Evolutionary conservation across 192 early-diverging fungal genomes (phyloP), one percentile per base, ranked within the genome.

Genomic region (Backusella westeae): DNA sequence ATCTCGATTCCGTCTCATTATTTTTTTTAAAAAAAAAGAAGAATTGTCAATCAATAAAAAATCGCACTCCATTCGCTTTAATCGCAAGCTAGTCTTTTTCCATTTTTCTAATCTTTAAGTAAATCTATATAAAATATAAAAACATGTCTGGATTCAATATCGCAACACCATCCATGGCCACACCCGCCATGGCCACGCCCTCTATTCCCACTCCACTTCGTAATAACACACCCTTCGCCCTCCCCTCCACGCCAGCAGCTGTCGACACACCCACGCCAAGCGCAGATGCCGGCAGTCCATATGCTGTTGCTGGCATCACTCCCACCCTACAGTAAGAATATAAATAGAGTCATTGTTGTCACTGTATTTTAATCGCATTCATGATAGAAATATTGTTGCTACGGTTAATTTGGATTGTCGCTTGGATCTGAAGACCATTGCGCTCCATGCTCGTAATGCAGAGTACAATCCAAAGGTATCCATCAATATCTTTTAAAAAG

Each of bases 391-490:
- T 79, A 97, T 99, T 77, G 98, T 99, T 19, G 97, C 98, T 34
- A 99, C 98, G 15, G 98, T 99, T 78, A 98, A 99, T 82, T 88
- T 99, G 76, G 98, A 98, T 84, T 95, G 94, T 87, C 92, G 92
- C 66, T 90, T 99, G 76, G 98, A 99, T 82, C 81, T 99, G 71
- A 99, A 99, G 86, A 97, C 95, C 39, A 99, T 99, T 82, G 98
- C 98, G 38, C 87, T 99, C 69, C 96, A 98, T 78, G 98, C 98
- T n/a, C 91, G 98, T 71, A 99, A 99, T 83, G 98, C 98, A 81
- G 98, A 99, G 87, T 99, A 99, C 89, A 99, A 99, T 84, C 98
- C 98, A 83, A 99, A 99, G 94, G 96, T 98, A 90, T 52, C 36
- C 73, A 59, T 44, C 42, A 21, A 69, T 75, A 66, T 17, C 44